Conservation (phyloP, 192 early-diverging fungal species). For the Backusella australiensis region DNA sequence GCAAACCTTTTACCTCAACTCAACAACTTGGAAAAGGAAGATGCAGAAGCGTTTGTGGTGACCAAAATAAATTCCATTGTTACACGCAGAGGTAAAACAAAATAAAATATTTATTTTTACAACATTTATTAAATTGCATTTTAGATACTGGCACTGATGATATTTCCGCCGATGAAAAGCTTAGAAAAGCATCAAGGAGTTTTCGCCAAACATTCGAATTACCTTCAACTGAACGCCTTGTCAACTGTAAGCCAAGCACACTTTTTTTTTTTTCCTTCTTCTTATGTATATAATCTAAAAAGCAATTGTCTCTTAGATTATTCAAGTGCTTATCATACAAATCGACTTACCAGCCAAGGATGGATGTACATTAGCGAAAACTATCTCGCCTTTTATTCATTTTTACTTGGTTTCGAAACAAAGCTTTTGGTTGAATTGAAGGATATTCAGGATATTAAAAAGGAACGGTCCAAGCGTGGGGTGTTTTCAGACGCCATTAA, state of each 20-base stretch:
- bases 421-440: slow-evolving; percentile 90
- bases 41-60: slow-evolving; percentile 84
- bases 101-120: background rate
- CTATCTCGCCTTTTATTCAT: slow-evolving; percentile 94
- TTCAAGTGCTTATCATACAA: slow-evolving; percentile 83
- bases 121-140: background rate
- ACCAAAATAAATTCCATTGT: slow-evolving; percentile 95
- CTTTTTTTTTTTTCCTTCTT: no score
- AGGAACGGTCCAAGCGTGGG: slow-evolving; percentile 91
- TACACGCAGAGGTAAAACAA: slow-evolving; percentile 64
- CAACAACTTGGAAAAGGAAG: slow-evolving; percentile 66
- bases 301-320: slow-evolving; percentile 54
- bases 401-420: slow-evolving; percentile 90
- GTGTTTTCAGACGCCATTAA: slow-evolving; percentile 87
- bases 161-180: slow-evolving; percentile 81
- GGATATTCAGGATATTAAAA: slow-evolving; percentile 84
- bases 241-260: slow-evolving; percentile 66
- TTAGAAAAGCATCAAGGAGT: slow-evolving; percentile 82
- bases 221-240: slow-evolving; percentile 77
- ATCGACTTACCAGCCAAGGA: slow-evolving; percentile 62
- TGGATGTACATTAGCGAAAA: slow-evolving; percentile 97
- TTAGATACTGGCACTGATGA: slow-evolving; percentile 76
- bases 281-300: no score
- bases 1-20: slow-evolving; percentile 76
- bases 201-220: slow-evolving; percentile 89